phyloP scores from a whole-genome alignment of 805 yeast genomes.

The Kodamaea nitidulidarum region DNA sequence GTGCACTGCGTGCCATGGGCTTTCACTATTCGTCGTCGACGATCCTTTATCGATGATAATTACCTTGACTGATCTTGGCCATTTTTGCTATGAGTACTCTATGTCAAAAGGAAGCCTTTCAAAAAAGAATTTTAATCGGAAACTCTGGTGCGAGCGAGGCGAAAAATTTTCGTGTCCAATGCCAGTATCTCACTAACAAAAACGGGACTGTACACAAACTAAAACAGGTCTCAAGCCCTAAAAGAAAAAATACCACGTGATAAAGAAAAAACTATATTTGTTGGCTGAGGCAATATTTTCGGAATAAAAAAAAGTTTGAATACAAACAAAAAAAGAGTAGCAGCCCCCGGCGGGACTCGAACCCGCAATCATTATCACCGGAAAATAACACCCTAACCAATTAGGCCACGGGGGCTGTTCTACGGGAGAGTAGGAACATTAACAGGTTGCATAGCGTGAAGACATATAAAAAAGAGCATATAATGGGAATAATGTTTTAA shows the following conservation, averaged over 20 bases:
- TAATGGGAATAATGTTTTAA: too few relatives aligned
- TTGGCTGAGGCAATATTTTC: background rate
- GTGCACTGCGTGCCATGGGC: constrained; percentile 1
- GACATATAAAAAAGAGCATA: too few relatives aligned
- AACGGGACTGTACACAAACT: constrained; percentile 1
- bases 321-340: background rate
- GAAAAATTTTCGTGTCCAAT: constrained; percentile 9
- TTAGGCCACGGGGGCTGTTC: constrained; percentile 65
- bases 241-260: constrained; percentile 3
- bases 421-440: background rate
- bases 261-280: background rate
- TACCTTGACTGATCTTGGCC: constrained; percentile 67
- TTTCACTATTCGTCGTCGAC: background rate
- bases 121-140: constrained; percentile 7
- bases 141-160: constrained; percentile 5
- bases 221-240: constrained; percentile 8
- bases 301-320: constrained; percentile 14
- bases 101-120: constrained; percentile 10
- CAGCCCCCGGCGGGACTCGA: constrained; percentile 74
- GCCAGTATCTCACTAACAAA: background rate
- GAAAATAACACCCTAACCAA: constrained; percentile 71
- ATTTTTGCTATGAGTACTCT: constrained; percentile 30
- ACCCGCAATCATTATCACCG: constrained; percentile 74
- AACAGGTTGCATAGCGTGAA: background rate
- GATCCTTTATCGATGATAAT: constrained; percentile 17